A percentile compares a stretch with the other conserved stretches of the same genome.
phyloP scores from a whole-genome alignment of 768 basidiomycete genomes.

The Lyophyllum shimeji region DNA sequence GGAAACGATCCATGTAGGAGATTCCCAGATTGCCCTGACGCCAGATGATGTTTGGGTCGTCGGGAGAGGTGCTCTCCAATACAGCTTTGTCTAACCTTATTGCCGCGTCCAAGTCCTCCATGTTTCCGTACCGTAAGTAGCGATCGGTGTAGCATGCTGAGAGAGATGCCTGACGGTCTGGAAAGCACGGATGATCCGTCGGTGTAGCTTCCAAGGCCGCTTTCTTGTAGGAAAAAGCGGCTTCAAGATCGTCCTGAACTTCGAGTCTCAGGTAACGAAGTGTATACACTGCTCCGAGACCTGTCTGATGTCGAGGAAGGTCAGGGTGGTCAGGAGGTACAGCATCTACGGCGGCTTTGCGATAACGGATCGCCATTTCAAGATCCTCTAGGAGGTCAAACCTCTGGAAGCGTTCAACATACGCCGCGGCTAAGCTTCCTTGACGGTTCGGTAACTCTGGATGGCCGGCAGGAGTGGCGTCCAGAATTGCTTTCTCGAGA shows the following conservation, averaged over 20 bases:
- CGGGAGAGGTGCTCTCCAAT: neutral
- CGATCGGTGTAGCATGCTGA: neutral
- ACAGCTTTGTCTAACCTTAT: neutral
- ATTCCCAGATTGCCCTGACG: neutral
- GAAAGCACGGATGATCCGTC: neutral
- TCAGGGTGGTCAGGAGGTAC: neutral
- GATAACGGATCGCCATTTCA: conserved; percentile 4
- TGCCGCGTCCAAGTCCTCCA: neutral
- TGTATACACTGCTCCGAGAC: neutral
- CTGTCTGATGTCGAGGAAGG: neutral
- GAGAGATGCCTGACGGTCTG: neutral
- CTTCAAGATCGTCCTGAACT: neutral
- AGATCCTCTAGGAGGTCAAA: conserved; percentile 3
- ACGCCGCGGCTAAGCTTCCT: conserved; percentile 2
- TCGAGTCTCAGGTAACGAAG: neutral
- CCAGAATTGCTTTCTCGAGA: neutral
- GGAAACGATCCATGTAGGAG: conserved; percentile 1
- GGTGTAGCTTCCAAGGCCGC: neutral
- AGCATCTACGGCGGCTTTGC: conserved; percentile 1
- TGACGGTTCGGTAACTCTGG: conserved; percentile 4
- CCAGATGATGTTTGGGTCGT: neutral
- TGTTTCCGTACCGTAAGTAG: neutral
- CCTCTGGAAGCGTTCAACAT: neutral
- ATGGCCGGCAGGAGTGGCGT: neutral
- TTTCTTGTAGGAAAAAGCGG: neutral